These are phyloP conservation scores for Umbelopsis ramanniana DNA, from an alignment of 192 early-diverging fungal genomes.

Conservation along the genomic window DNA sequence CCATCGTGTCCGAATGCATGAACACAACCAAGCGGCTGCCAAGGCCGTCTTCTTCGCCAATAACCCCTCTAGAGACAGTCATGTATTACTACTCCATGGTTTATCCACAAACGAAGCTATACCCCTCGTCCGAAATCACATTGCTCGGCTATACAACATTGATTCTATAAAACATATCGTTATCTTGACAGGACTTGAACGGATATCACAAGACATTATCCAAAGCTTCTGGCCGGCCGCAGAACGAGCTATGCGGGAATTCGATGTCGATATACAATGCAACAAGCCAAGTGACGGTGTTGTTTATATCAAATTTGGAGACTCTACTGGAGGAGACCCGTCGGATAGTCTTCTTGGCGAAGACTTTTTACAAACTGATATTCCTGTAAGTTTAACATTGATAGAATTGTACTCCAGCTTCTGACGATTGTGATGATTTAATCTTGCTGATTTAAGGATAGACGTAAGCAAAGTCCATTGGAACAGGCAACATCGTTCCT, in stretches of 20 bases:
- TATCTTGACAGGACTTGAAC: constrained; percentile 2
- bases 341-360: neutral
- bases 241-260: constrained; percentile 12
- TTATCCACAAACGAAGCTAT: constrained; percentile 12
- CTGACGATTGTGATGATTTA: neutral
- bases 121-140: constrained; percentile 4
- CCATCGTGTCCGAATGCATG: constrained; percentile 15
- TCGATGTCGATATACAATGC: constrained; percentile 14
- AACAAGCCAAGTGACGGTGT: constrained; percentile 19
- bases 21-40: constrained; percentile 6
- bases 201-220: neutral
- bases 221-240: constrained; percentile 1
- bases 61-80: constrained; percentile 11
- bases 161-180: constrained; percentile 17
- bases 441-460: neutral
- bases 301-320: constrained; percentile 8
- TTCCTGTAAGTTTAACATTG: neutral
- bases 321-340: neutral
- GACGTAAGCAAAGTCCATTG: neutral
- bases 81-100: neutral
- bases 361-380: constrained; percentile 8
- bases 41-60: constrained; percentile 13
- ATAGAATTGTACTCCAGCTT: too few species aligned
- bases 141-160: constrained; percentile 11
- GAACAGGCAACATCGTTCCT: neutral